Conservation (phyloP, 148 eudicot genomes). For the Rhododendron mucronatum region DNA sequence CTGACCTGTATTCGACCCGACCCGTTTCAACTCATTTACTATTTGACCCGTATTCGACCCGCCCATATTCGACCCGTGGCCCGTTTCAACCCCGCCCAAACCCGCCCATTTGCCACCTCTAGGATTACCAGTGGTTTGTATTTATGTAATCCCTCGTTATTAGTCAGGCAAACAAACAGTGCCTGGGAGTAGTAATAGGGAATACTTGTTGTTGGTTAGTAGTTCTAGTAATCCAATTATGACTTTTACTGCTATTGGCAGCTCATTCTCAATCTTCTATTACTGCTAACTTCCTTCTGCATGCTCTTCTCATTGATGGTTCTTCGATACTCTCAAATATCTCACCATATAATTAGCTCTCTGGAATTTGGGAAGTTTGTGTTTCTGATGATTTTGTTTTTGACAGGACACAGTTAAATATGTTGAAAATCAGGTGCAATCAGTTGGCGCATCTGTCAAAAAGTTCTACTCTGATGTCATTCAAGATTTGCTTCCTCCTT, state of each 20-base stretch:
- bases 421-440: constrained; percentile 67
- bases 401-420: constrained; percentile 66
- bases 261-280: background rate
- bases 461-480: constrained; percentile 69
- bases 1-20: too few relatives aligned
- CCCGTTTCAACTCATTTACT: too few relatives aligned
- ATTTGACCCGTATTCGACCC: too few relatives aligned
- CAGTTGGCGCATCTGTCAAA: constrained; percentile 69
- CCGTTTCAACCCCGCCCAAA: too few relatives aligned
- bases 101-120: too few relatives aligned
- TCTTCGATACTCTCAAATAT: background rate
- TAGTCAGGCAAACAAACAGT: background rate
- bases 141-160: background rate
- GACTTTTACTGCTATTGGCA: background rate
- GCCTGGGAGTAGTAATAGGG: background rate
- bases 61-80: too few relatives aligned
- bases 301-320: background rate
- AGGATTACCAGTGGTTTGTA: background rate
- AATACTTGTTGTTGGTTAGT: background rate
- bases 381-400: constrained; percentile 11
- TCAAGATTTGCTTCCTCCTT: constrained; percentile 55
- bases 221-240: background rate
- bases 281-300: background rate
- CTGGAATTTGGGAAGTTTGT: background rate
- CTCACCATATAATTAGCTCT: background rate